Evolutionary conservation across 2,329 filamentous ascomycete genomes (phyloP).

Genomic region (Podosphaera xanthii): DNA sequence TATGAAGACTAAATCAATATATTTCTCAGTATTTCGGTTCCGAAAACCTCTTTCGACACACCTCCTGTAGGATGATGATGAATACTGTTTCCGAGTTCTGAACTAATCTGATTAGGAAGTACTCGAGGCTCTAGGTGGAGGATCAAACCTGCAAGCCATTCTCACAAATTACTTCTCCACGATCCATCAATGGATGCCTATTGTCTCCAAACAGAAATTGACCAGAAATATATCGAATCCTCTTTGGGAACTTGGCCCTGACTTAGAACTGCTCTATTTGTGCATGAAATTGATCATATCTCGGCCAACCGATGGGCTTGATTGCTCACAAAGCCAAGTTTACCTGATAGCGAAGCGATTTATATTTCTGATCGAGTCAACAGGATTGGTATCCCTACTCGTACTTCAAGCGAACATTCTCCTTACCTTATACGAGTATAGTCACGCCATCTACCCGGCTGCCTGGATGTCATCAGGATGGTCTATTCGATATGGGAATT

Average conservation of each 20-base stretch:
- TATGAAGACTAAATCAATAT: constrained; percentile 1
- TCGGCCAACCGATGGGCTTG: constrained; percentile 17
- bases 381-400: constrained; percentile 21
- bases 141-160: constrained; percentile 18
- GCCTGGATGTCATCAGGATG: constrained; percentile 25
- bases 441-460: constrained; percentile 26
- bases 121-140: constrained; percentile 19
- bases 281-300: constrained; percentile 25
- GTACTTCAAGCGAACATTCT: constrained; percentile 24
- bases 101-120: constrained; percentile 16
- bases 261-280: constrained; percentile 24
- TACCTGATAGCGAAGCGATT: constrained; percentile 24
- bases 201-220: constrained; percentile 24
- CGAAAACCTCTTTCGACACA: constrained; percentile 19
- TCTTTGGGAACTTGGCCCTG: constrained; percentile 22
- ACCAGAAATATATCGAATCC: constrained; percentile 19
- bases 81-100: neutral
- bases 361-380: constrained; percentile 19
- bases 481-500: constrained; percentile 23
- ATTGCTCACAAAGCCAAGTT: constrained; percentile 17
- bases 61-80: constrained; percentile 16
- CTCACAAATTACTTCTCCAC: constrained; percentile 22
- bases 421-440: constrained; percentile 24
- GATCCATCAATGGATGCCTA: constrained; percentile 25
- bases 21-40: constrained; percentile 17